Base-by-base conservation (phyloP, 345 rosid genomes). In the Rhodomyrtus tomentosa region DNA sequence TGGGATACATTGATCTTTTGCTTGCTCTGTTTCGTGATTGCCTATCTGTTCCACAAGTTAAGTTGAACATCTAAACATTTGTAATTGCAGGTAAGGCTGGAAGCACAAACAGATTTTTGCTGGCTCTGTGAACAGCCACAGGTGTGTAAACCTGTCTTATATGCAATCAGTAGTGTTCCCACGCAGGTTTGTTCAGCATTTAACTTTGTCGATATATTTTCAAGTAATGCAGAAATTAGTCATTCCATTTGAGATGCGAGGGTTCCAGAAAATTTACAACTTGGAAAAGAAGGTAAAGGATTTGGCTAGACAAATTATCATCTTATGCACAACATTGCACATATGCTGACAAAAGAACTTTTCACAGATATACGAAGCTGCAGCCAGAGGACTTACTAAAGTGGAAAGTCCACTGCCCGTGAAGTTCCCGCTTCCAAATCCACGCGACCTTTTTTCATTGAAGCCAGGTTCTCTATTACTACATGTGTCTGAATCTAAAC, bases 201-300 rank as follows among this genome's bases (percentile, higher is more conserved):
- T 24, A 38, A 45, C 80, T 40, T 84, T 54, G 52, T 56, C 54
- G 59, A 83, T 80, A 48, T 74, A 7, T 32, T 15, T 15, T 58
- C 84, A 54, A 50, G 32, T 4, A 45, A 29, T 87, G 52, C 88
- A 97, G 98, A 95, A 89, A 90, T 85, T 97, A 86, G 68, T 95
- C 80, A 83, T 97, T 85, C 99, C 98, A 42, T 97, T 95, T 84
- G 99, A 97, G 93, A 95, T 97, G 99, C 91, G 98, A 51, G 99
- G 98, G 21, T 92, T 74, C 89, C 98, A 97, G 82, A 85, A 97
- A 42, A 95, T 95, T 84, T 97, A 93, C 90, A 97, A 97, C 93
- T 87, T 97, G 92, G 98, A 95, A 91, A 97, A 88, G 86, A 97
- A 93, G 98, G 99, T 95, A 90, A 50, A 18, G 53, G 1, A 68